Evolutionary conservation across 805 yeast species (phyloP), one percentile per base, ranked within the genome.

Genomic region (Candida cerambycidarum): DNA sequence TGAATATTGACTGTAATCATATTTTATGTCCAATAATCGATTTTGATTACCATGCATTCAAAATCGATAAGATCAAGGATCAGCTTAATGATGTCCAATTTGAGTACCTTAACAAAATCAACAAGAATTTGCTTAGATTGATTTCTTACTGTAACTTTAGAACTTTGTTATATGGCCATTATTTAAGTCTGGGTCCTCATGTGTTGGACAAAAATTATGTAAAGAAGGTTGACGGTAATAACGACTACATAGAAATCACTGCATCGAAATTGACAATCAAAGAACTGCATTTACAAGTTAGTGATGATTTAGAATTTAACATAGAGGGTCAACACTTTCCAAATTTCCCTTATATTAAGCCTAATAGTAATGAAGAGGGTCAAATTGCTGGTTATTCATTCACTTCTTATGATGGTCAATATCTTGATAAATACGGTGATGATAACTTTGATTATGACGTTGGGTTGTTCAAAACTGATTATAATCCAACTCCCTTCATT

Each of bases 101-200:
- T 37, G 34, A 48, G 4, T 52, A 57, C 29, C 50, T 69, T 29
- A 45, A 41, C 4, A 50, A 51, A 4, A 32, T 65, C 11, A 51
- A 60, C 6, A 52, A 54, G 14, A 60, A 61, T 30, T 44, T 70
- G 18, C 44, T 65, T 19, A 52, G 71, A 29, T 54, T 62, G 10
- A 54, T 67, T 8, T 57, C 57, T 7, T 69, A 62, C 44, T 66
- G 65, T 45, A 67, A 68, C 42, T 45, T 48, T 38, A 55, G 75
- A 12, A 50, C 58, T 43, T 39, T 54, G 12, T 49, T 67, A 8
- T 59, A 61, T 36, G 54, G 57, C 3, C 61, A 56, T 42, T 54
- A 51, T 34, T 45, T 59, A 35, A 48, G 58, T 7, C 45, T 30
- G 19, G 38, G 47, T 1, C 39, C 37, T 7, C 51, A 61, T 4